Base-by-base conservation (phyloP, 2,329 filamentous ascomycete species). In the Dryadomyces quercus-mongolicae region DNA sequence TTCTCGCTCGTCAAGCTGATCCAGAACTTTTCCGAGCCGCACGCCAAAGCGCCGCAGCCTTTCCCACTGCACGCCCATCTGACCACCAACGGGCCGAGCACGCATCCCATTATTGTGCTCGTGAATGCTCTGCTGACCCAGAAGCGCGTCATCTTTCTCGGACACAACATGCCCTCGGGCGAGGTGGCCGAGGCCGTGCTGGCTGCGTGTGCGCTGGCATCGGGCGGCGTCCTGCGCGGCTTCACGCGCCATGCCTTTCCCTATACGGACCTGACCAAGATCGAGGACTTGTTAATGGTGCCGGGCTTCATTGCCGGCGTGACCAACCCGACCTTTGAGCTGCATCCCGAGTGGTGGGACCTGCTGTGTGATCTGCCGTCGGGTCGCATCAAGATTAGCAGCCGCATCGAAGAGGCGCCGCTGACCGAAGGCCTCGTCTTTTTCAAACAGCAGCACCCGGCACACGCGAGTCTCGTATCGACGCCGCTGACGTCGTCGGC, bases 321-420 rank as follows among this genome's bases (percentile, higher is more conserved):
- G 44, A 98, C 92, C 1, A 98, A 98, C 65, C 93, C 93, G 6
- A 92, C 90, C 0, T 98, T 98, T 66, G 90, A 92, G 58, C 82
- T 90, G 64, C 92, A 97, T 64, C 88, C 87, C 0, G 91, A 96
- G 66, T 98, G 93, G 93, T 98, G 93, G 93, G 93, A 98, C 68
- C 71, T 98, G 10, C 76, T 98, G 13, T 98, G 93, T 68, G 93
- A 98, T 68, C 74, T 98, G 45, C 86, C 91, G 0, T 92, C 85
- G 1, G 93, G 93, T 10, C 84, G 91, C 46, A 90, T 98, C 75
- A 95, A 93, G 70, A 97, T 98, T 63, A 95, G 88, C 64, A 88
- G 80, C 66, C 85, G 84, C 62, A 91, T 97, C 60, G 92, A 97
- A 58, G 70, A 80, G 21, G 86, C 90, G 0, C 81, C 85, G 1